phyloP scores from a whole-genome alignment of 257 asterid species.

The Petrea volubilis region DNA sequence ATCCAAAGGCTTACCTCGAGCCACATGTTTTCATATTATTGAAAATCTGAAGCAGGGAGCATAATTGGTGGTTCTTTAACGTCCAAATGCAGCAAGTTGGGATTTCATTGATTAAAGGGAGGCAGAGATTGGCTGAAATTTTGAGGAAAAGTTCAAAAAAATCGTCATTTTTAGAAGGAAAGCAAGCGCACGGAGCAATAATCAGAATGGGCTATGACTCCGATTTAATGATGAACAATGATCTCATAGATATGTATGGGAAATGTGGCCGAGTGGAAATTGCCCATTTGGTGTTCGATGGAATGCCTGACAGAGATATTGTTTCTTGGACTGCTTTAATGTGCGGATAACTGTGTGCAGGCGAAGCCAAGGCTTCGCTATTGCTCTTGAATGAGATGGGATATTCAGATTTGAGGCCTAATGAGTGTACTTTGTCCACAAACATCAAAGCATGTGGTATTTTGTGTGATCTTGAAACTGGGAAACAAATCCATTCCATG shows the following conservation, averaged over 20 bases:
- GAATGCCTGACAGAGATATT: conserved; percentile 56
- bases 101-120: conserved; percentile 33
- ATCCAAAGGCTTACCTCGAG: not conserved
- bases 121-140: conserved; percentile 43
- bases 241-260: conserved; percentile 48
- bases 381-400: conserved; percentile 47
- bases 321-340: conserved; percentile 67
- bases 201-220: conserved; percentile 43
- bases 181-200: conserved; percentile 51
- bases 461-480: conserved; percentile 33
- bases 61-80: not conserved
- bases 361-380: conserved; percentile 34
- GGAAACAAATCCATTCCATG: conserved; percentile 53
- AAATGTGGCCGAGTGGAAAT: conserved; percentile 46
- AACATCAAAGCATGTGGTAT: conserved; percentile 60
- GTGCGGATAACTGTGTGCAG: conserved; percentile 45
- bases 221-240: conserved; percentile 44
- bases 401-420: conserved; percentile 37
- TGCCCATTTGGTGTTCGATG: conserved; percentile 45
- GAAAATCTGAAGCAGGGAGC: not conserved
- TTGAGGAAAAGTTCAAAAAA: conserved; percentile 51
- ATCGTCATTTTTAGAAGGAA: conserved; percentile 41
- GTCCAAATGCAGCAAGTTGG: conserved; percentile 15
- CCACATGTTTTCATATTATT: not conserved
- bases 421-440: conserved; percentile 59